Conservation (phyloP, 208 protist genomes). For the Wallacemonas sp. region DNA sequence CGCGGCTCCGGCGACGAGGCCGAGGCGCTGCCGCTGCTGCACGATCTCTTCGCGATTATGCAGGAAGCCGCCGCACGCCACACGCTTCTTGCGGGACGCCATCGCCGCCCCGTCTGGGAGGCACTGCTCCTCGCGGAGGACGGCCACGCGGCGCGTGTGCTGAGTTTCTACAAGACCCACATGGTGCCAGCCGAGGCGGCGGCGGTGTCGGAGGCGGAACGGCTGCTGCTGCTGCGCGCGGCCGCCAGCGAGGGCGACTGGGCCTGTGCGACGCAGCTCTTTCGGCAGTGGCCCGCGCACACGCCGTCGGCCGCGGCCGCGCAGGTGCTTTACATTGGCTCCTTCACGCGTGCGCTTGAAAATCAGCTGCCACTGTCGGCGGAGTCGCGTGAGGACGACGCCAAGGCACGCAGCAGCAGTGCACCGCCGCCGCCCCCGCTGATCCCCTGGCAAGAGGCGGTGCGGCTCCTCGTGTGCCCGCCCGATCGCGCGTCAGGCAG, state of each 20-base stretch:
- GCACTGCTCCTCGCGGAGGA: slow-evolving; percentile 22
- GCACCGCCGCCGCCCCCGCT: too few species aligned
- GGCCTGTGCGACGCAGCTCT: slow-evolving; percentile 4
- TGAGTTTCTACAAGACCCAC: slow-evolving; percentile 4
- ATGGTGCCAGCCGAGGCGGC: background rate
- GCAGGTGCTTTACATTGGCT: slow-evolving; percentile 11
- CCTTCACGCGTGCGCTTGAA: slow-evolving; percentile 9
- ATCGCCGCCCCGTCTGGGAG: slow-evolving; percentile 26
- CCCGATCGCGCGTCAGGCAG: too few species aligned
- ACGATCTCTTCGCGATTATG: slow-evolving; percentile 19
- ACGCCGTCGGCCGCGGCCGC: background rate
- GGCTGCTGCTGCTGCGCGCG: slow-evolving; percentile 1
- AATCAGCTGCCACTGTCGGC: too few species aligned
- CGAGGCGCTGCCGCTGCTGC: slow-evolving; percentile 14
- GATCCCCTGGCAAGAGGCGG: slow-evolving; percentile 13
- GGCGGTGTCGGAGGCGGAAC: background rate
- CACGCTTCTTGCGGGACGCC: slow-evolving; percentile 21
- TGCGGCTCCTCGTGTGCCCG: background rate
- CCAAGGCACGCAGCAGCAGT: too few species aligned
- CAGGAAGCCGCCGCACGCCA: slow-evolving; percentile 25
- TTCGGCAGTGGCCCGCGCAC: slow-evolving; percentile 2
- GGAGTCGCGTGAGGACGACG: too few species aligned
- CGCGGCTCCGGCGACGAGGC: slow-evolving; percentile 1
- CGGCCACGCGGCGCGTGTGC: background rate
- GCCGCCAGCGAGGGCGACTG: slow-evolving; percentile 7